Conservation (phyloP, 2,329 filamentous ascomycete genomes). For the Fusarium setosum region DNA sequence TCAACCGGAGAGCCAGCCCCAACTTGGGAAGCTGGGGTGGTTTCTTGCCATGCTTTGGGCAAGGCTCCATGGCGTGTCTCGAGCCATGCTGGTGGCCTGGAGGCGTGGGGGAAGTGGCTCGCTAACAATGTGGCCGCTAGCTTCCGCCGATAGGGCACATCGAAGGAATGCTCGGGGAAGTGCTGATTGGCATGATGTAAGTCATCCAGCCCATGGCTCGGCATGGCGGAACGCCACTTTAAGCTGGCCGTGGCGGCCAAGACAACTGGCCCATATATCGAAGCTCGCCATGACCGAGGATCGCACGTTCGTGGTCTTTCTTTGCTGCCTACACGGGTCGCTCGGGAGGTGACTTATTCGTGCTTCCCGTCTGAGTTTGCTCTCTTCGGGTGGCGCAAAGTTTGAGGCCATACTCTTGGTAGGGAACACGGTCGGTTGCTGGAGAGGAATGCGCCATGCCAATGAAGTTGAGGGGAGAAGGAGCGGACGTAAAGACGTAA, state of each 20-base stretch:
- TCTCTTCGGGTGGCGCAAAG: conserved; percentile 20
- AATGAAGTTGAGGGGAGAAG: conserved; percentile 9
- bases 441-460: conserved; percentile 24
- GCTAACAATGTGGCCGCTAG: conserved; percentile 2
- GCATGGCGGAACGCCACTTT: background rate
- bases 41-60: too few species aligned
- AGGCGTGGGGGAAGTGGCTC: background rate
- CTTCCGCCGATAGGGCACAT: background rate
- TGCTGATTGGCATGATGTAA: background rate
- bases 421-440: conserved; percentile 10
- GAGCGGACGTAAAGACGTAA: too few species aligned
- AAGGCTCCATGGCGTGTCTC: background rate
- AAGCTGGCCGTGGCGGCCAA: background rate
- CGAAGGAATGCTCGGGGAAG: background rate
- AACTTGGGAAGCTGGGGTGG: background rate
- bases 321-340: background rate
- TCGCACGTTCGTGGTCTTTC: background rate
- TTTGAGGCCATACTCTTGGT: conserved; percentile 20
- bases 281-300: background rate
- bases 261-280: background rate
- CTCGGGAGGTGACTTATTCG: background rate
- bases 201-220: background rate
- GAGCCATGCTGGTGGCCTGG: background rate
- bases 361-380: background rate
- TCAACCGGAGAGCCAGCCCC: background rate